phyloP scores from a whole-genome alignment of 2,329 filamentous ascomycete genomes.

The Fusarium xyrophilum region DNA sequence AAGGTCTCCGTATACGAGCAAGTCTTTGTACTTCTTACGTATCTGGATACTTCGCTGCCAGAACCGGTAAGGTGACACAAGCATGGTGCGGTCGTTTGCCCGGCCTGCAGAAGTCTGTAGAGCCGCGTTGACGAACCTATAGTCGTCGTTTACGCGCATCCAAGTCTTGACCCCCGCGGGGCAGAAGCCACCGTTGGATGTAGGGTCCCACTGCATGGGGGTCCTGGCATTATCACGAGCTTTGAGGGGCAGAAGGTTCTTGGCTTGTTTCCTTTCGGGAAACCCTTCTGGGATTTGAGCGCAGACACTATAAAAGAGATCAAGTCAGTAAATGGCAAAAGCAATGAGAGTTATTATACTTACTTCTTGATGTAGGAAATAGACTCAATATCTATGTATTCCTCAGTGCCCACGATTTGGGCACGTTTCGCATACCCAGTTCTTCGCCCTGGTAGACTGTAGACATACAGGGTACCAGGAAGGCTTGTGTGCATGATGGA shows the following conservation, averaged over 20 bases:
- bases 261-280: conserved; percentile 45
- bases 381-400: conserved; percentile 55
- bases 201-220: conserved; percentile 67
- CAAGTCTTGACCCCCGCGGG: conserved; percentile 47
- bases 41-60: conserved; percentile 43
- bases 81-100: not conserved
- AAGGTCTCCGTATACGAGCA: conserved; percentile 47
- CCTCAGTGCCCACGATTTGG: conserved; percentile 65
- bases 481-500: conserved; percentile 60
- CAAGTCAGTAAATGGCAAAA: not conserved
- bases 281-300: not conserved
- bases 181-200: conserved; percentile 46
- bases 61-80: conserved; percentile 44
- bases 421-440: conserved; percentile 67
- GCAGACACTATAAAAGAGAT: not conserved
- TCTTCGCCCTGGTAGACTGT: conserved; percentile 74
- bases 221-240: conserved; percentile 68
- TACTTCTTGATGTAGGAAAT: conserved; percentile 21
- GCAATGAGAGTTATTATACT: not conserved
- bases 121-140: conserved; percentile 60
- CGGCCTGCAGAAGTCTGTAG: conserved; percentile 54
- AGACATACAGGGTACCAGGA: conserved; percentile 68
- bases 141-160: conserved; percentile 47
- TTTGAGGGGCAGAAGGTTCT: conserved; percentile 42
- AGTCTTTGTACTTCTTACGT: conserved; percentile 41